These are phyloP conservation scores for Apophysomyces elegans DNA, from an alignment of 371 early-diverging fungal genomes.

Conservation along the genomic window DNA sequence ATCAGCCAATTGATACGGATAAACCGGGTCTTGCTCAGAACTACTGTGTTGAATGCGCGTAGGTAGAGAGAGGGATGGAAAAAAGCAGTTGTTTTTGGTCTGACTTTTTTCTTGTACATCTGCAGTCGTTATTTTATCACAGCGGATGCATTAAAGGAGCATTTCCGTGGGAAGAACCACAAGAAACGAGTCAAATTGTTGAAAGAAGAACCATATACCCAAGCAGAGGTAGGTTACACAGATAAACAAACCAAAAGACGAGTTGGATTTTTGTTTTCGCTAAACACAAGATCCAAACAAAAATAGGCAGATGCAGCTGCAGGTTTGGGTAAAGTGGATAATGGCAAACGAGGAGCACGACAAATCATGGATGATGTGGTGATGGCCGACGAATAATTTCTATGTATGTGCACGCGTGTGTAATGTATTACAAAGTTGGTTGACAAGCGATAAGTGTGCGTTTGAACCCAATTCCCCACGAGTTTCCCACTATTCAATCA, in stretches of 20 bases:
- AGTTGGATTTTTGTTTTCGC: not conserved
- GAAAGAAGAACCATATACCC: constrained; percentile 85
- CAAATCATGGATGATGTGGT: constrained; percentile 34
- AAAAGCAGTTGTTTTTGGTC: constrained; percentile 1
- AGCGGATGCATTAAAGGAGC: constrained; percentile 39
- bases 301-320: constrained; percentile 54
- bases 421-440: constrained; percentile 8
- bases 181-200: constrained; percentile 74
- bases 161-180: constrained; percentile 52
- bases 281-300: not conserved
- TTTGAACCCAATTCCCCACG: not conserved
- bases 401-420: constrained; percentile 10
- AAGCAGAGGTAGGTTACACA: constrained; percentile 72
- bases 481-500: constrained; percentile 8
- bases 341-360: constrained; percentile 50
- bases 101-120: constrained; percentile 1
- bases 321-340: constrained; percentile 47
- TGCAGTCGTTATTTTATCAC: constrained; percentile 55
- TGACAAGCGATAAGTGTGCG: constrained; percentile 7
- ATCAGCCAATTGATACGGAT: constrained; percentile 78
- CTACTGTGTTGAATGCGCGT: constrained; percentile 89
- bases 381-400: constrained; percentile 36
- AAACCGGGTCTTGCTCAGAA: constrained; percentile 88
- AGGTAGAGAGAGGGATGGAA: constrained; percentile 24
- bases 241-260: not conserved